Conservation (phyloP, 2,329 filamentous ascomycete species). For the Ceratocystis destructans region DNA sequence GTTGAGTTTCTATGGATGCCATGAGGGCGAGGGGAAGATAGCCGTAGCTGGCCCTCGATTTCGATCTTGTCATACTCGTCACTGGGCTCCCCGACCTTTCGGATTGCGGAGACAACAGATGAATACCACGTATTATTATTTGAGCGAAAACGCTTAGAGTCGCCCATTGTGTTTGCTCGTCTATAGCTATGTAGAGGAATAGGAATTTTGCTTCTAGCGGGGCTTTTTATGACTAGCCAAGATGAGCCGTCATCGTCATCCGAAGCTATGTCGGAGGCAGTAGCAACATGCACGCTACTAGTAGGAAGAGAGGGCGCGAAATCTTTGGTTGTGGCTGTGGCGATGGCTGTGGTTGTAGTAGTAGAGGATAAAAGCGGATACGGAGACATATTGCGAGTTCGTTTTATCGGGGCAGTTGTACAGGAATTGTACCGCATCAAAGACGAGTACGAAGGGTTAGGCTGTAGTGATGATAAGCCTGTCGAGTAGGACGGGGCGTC, state of each 20-base stretch:
- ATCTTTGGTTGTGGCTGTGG: no score
- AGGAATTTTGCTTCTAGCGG: not conserved
- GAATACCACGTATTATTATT: conserved; percentile 7
- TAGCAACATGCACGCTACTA: not conserved
- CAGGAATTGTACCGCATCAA: conserved; percentile 10
- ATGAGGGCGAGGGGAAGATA: not conserved
- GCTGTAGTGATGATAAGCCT: conserved; percentile 7
- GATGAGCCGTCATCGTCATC: not conserved
- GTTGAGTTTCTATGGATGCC: not conserved
- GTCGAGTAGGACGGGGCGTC: conserved; percentile 7
- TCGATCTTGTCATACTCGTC: not conserved
- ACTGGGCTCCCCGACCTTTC: conserved; percentile 4
- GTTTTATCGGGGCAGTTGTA: conserved; percentile 6
- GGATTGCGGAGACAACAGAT: conserved; percentile 11
- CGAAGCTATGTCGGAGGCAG: not conserved
- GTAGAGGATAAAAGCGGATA: not conserved
- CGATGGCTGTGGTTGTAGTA: not conserved
- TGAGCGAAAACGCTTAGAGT: not conserved
- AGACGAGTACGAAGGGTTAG: conserved; percentile 7
- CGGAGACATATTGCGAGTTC: not conserved
- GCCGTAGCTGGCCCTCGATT: not conserved
- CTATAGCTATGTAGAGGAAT: not conserved
- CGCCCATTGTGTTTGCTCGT: not conserved
- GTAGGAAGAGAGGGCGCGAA: not conserved
- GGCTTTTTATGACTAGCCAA: not conserved